Conservation (phyloP, 2,329 filamentous ascomycete genomes). For the Neodidymelliopsis sp. region DNA sequence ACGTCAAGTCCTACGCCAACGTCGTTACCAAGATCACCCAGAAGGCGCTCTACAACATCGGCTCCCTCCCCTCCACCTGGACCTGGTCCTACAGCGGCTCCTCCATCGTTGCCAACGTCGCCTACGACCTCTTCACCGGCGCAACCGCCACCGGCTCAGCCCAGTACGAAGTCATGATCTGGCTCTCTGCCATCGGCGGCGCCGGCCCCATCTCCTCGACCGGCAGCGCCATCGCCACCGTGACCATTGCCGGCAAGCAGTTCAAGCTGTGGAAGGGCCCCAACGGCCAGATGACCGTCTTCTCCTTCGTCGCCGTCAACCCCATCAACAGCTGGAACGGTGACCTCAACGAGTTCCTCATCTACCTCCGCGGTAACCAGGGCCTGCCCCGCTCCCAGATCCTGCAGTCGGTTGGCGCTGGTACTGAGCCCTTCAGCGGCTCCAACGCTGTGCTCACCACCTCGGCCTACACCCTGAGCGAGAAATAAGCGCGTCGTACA, state of each 20-base stretch:
- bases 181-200: slow-evolving; percentile 65
- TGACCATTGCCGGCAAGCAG: slow-evolving; percentile 60
- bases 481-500: no score
- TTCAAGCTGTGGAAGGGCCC: slow-evolving; percentile 68
- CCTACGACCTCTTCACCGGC: slow-evolving; percentile 68
- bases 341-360: slow-evolving; percentile 65
- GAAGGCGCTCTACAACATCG: slow-evolving; percentile 47
- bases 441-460: slow-evolving; percentile 56
- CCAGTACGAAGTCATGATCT: slow-evolving; percentile 73
- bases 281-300: slow-evolving; percentile 68
- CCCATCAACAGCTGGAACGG: slow-evolving; percentile 62
- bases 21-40: slow-evolving; percentile 47
- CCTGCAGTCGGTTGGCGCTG: slow-evolving; percentile 61
- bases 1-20: slow-evolving; percentile 56
- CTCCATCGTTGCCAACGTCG: slow-evolving; percentile 63
- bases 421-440: slow-evolving; percentile 65
- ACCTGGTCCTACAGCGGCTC: slow-evolving; percentile 60
- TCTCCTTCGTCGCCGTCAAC: slow-evolving; percentile 63
- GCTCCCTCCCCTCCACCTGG: slow-evolving; percentile 55
- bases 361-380: slow-evolving; percentile 61
- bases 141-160: slow-evolving; percentile 54
- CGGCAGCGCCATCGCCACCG: slow-evolving; percentile 61
- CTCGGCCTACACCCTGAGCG: slow-evolving; percentile 47
- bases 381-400: slow-evolving; percentile 60
- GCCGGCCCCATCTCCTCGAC: slow-evolving; percentile 67